phyloP scores from a whole-genome alignment of 1,284 basidiomycete genomes.

The Pyrrhoderma noxium region DNA sequence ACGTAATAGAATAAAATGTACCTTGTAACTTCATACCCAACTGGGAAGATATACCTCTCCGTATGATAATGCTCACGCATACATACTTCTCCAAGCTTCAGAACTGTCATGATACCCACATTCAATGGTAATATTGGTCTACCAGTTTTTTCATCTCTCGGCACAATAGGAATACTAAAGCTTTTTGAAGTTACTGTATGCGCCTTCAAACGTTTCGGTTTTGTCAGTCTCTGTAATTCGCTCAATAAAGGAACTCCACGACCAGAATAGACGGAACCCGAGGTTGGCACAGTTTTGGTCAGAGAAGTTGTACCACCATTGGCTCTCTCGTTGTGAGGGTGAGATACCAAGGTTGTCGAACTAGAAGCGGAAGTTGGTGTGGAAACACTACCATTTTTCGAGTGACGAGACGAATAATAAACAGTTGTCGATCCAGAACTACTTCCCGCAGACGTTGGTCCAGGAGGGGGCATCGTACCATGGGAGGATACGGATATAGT shows the following conservation, averaged over 20 bases:
- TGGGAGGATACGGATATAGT: too few relatives aligned
- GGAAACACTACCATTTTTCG: background rate
- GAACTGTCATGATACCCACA: constrained; percentile 76
- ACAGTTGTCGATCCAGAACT: too few relatives aligned
- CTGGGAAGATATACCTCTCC: constrained; percentile 77
- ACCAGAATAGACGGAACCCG: background rate
- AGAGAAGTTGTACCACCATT: background rate
- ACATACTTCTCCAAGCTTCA: constrained; percentile 62
- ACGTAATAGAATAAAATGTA: constrained; percentile 26
- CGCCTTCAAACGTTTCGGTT: constrained; percentile 68
- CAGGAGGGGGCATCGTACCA: too few relatives aligned
- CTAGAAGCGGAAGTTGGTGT: background rate
- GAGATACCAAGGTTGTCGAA: background rate
- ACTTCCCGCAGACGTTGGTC: too few relatives aligned
- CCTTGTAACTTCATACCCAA: constrained; percentile 77
- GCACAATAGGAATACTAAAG: constrained; percentile 66
- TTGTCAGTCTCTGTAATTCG: constrained; percentile 41
- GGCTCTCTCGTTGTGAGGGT: background rate
- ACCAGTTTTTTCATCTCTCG: constrained; percentile 53
- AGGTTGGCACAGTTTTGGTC: background rate
- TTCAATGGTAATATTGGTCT: constrained; percentile 65
- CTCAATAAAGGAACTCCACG: constrained; percentile 27
- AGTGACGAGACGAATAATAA: too few relatives aligned
- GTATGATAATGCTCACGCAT: constrained; percentile 78
- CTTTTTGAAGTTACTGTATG: constrained; percentile 70